phyloP scores from a whole-genome alignment of 2,329 filamentous ascomycete genomes.

The Grosmannia huntii region DNA sequence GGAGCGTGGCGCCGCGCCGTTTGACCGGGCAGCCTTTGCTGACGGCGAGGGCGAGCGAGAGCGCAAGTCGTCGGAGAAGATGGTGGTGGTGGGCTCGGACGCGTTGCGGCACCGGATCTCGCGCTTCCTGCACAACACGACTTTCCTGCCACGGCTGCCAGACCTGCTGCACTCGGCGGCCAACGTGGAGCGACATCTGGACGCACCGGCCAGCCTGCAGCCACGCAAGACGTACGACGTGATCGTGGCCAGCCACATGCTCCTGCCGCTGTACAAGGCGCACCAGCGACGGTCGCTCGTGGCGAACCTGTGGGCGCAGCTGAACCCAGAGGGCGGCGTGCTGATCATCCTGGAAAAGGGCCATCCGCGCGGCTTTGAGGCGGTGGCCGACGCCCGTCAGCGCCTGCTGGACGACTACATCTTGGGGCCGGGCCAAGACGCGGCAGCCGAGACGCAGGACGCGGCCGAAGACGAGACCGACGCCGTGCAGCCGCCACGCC shows the following conservation, averaged over 20 bases:
- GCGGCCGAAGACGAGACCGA: slow-evolving; percentile 7
- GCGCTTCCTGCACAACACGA: slow-evolving; percentile 71
- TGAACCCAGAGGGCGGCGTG: slow-evolving; percentile 74
- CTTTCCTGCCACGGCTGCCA: slow-evolving; percentile 82
- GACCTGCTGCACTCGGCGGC: slow-evolving; percentile 62
- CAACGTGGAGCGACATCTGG: slow-evolving; percentile 43
- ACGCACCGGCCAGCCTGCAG: slow-evolving; percentile 40
- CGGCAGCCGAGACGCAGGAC: neutral
- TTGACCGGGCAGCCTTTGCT: slow-evolving; percentile 29
- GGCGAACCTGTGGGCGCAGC: slow-evolving; percentile 78
- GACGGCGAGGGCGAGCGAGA: slow-evolving; percentile 28
- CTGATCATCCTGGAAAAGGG: slow-evolving; percentile 85
- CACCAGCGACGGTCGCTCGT: slow-evolving; percentile 66
- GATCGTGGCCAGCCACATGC: slow-evolving; percentile 74
- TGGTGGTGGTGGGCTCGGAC: slow-evolving; percentile 67
- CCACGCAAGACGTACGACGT: slow-evolving; percentile 73
- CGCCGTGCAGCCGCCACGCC: slow-evolving; percentile 10
- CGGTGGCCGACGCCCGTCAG: slow-evolving; percentile 71
- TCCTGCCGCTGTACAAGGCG: slow-evolving; percentile 65
- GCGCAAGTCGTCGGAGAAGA: slow-evolving; percentile 49
- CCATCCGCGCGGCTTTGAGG: slow-evolving; percentile 81
- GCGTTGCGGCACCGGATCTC: slow-evolving; percentile 64
- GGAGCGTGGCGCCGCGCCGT: slow-evolving; percentile 47
- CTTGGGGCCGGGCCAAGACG: slow-evolving; percentile 35
- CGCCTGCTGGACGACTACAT: slow-evolving; percentile 68